Conservation (phyloP, 2,329 filamentous ascomycete genomes). For the Daldinia eschscholtzii region DNA sequence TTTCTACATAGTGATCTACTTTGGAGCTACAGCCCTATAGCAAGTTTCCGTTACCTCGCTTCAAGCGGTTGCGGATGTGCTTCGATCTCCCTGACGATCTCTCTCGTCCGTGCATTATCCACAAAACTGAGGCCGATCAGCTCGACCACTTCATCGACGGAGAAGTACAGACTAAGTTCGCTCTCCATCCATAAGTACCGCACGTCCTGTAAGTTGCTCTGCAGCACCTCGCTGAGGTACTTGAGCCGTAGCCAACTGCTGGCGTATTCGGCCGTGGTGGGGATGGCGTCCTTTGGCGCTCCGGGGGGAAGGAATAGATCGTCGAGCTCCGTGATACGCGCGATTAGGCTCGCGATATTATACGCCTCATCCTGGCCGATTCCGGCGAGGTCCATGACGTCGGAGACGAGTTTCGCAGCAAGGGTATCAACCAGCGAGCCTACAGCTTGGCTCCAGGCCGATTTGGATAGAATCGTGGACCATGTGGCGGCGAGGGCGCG, state of each 20-base stretch:
- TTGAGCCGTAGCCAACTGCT: constrained; percentile 73
- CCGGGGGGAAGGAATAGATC: constrained; percentile 66
- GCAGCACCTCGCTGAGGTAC: constrained; percentile 73
- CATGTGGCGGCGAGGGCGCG: constrained; percentile 67
- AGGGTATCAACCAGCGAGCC: constrained; percentile 71
- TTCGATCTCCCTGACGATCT: constrained; percentile 70
- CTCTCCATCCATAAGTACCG: constrained; percentile 74
- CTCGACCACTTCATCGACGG: constrained; percentile 71
- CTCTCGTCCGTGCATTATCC: constrained; percentile 69
- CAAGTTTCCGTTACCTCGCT: constrained; percentile 5
- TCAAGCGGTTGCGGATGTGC: constrained; percentile 60
- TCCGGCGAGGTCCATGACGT: constrained; percentile 71
- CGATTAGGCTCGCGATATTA: constrained; percentile 70
- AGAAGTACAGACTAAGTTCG: constrained; percentile 74
- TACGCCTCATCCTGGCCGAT: constrained; percentile 75
- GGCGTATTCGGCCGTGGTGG: constrained; percentile 71
- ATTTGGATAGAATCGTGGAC: constrained; percentile 69
- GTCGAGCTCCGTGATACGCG: constrained; percentile 69
- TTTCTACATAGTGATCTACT: background rate
- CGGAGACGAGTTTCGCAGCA: constrained; percentile 69
- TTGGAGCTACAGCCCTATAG: constrained; percentile 1
- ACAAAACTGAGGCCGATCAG: constrained; percentile 74
- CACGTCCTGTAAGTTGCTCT: constrained; percentile 75
- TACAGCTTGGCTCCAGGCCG: constrained; percentile 73
- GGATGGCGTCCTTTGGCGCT: constrained; percentile 58